These are phyloP conservation scores for Geum urbanum DNA, from an alignment of 306 rosid genomes.

Conservation along the genomic window DNA sequence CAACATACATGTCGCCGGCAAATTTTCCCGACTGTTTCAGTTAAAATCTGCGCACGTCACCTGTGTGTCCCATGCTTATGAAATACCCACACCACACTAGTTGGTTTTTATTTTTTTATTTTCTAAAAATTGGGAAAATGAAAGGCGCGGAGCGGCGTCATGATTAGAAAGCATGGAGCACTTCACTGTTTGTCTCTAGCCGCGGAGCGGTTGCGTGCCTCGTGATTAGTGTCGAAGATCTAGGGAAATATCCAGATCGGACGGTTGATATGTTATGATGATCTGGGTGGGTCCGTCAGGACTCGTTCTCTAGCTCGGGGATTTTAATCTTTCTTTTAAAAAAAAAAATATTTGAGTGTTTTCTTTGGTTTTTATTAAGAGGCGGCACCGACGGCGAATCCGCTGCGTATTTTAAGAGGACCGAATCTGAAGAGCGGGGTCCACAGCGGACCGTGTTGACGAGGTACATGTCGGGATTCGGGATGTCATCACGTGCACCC, in stretches of 20 bases:
- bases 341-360: no score
- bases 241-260: background rate
- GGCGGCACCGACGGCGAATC: slow-evolving; percentile 68
- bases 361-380: slow-evolving; percentile 11
- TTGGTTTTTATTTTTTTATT: no score
- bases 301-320: no score
- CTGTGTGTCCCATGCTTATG: background rate
- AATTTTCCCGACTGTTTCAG: background rate
- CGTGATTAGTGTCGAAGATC: slow-evolving; percentile 36
- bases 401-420: slow-evolving; percentile 34
- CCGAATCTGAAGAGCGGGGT: slow-evolving; percentile 39
- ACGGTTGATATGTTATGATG: background rate
- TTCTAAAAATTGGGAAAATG: no score
- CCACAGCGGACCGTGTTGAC: slow-evolving; percentile 42
- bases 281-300: slow-evolving; percentile 11
- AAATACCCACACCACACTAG: background rate
- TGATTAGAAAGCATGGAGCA: slow-evolving; percentile 34
- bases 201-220: background rate
- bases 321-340: no score
- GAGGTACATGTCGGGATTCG: slow-evolving; percentile 53
- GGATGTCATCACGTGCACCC: slow-evolving; percentile 64
- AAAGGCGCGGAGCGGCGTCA: slow-evolving; percentile 20
- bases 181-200: background rate
- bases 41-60: background rate
- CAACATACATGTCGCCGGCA: background rate